Conservation (phyloP, 164 flowering plant species). For the Annona squamosa region DNA sequence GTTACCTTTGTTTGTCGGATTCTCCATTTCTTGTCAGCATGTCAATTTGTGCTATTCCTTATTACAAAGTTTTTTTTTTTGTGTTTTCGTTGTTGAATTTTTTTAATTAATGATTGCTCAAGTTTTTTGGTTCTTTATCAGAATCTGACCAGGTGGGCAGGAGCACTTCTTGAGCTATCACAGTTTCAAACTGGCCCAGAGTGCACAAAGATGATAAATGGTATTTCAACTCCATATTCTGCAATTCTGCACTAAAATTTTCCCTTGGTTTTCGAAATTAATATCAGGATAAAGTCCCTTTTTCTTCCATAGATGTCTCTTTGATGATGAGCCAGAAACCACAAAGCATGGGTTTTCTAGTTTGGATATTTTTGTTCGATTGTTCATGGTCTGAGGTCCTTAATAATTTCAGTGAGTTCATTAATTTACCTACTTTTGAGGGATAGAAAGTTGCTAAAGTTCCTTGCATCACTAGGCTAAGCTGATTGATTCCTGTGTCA, state of each 20-base stretch:
- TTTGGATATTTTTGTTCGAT: too few species aligned
- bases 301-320: background rate
- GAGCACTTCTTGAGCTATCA: slow-evolving; percentile 69
- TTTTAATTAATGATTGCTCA: background rate
- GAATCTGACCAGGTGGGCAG: slow-evolving; percentile 90
- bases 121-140: slow-evolving; percentile 16
- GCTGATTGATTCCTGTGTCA: too few species aligned
- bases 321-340: background rate
- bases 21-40: too few species aligned
- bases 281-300: background rate
- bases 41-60: too few species aligned
- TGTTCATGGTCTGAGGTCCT: too few species aligned
- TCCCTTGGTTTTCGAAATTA: background rate
- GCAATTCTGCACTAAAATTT: background rate
- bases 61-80: background rate
- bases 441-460: too few species aligned
- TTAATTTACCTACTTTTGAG: too few species aligned
- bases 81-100: background rate
- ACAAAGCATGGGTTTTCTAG: too few species aligned
- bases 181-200: slow-evolving; percentile 53
- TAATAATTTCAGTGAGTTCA: too few species aligned
- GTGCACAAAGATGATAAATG: slow-evolving; percentile 52
- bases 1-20: too few species aligned
- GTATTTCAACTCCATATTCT: slow-evolving; percentile 19
- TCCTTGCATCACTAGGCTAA: too few species aligned